A percentile compares a stretch with the other conserved stretches of the same genome.
These are phyloP conservation scores for Psilocybe cyanescens DNA, from an alignment of 768 basidiomycete species.

Conservation along the genomic window DNA sequence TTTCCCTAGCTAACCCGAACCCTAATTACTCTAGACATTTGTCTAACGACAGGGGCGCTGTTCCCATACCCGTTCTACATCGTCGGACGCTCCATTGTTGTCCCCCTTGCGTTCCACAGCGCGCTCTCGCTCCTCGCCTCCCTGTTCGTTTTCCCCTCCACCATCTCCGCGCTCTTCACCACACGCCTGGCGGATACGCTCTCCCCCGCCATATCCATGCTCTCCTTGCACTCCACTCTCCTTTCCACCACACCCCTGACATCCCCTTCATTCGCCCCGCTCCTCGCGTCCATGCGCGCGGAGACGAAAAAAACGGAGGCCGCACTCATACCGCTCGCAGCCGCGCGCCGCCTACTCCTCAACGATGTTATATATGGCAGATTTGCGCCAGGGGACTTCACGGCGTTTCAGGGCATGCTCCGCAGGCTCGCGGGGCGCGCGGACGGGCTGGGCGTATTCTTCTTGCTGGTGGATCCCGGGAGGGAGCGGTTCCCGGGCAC, in stretches of 20 bases:
- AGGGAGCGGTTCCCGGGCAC: slow-evolving; percentile 60
- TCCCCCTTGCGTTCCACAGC: slow-evolving; percentile 65
- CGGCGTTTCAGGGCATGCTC: slow-evolving; percentile 48
- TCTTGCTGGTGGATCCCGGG: slow-evolving; percentile 63
- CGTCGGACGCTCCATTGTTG: slow-evolving; percentile 53
- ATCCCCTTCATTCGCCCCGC: slow-evolving; percentile 39
- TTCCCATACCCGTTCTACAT: slow-evolving; percentile 70
- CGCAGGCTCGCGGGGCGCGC: slow-evolving; percentile 57
- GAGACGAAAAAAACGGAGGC: slow-evolving; percentile 46
- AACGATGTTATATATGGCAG: slow-evolving; percentile 65
- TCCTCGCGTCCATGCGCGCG: slow-evolving; percentile 31
- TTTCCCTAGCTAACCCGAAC: too few relatives aligned
- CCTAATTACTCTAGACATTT: slow-evolving; percentile 47
- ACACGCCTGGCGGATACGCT: slow-evolving; percentile 50
- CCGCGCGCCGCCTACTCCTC: slow-evolving; percentile 53
- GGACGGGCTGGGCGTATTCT: slow-evolving; percentile 68
- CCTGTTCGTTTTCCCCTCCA: slow-evolving; percentile 62
- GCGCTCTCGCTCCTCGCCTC: slow-evolving; percentile 56
- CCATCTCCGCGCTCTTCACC: slow-evolving; percentile 64
- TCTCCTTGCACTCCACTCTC: slow-evolving; percentile 49
- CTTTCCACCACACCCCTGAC: slow-evolving; percentile 47
- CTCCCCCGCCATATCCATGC: slow-evolving; percentile 46
- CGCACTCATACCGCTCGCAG: slow-evolving; percentile 54
- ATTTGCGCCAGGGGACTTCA: slow-evolving; percentile 62
- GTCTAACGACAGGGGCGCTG: slow-evolving; percentile 57